Conservation (phyloP, 352 stramenopile genomes). For the Pythium periplocum region DNA sequence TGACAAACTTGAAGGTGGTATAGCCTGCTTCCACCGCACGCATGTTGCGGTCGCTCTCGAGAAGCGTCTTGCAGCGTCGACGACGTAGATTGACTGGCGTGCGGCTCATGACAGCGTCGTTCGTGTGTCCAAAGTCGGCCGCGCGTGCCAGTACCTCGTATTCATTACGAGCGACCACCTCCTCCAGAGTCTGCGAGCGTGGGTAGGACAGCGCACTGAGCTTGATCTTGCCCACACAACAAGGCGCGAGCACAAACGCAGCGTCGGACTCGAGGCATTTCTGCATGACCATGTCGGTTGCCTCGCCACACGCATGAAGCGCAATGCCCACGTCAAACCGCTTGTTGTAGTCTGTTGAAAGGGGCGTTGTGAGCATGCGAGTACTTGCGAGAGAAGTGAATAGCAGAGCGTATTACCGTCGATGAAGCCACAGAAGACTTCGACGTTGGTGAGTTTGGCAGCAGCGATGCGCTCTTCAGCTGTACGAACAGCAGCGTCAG, state of each 20-base stretch:
- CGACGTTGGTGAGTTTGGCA: slow-evolving; percentile 56
- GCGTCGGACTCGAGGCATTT: slow-evolving; percentile 56
- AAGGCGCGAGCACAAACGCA: slow-evolving; percentile 73
- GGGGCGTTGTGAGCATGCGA: too few species aligned
- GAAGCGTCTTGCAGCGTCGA: slow-evolving; percentile 71
- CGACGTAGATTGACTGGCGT: slow-evolving; percentile 45
- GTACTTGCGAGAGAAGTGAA: too few species aligned
- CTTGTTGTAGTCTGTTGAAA: slow-evolving; percentile 28
- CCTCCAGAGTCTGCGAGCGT: slow-evolving; percentile 38
- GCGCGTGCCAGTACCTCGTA: slow-evolving; percentile 77
- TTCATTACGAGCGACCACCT: slow-evolving; percentile 44
- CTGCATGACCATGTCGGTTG: slow-evolving; percentile 78
- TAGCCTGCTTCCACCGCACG: slow-evolving; percentile 49
- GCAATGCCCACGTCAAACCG: slow-evolving; percentile 77
- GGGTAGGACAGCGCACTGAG: slow-evolving; percentile 54
- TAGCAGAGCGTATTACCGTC: slow-evolving; percentile 17
- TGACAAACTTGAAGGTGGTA: slow-evolving; percentile 71
- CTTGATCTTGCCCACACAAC: slow-evolving; percentile 81
- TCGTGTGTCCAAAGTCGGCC: slow-evolving; percentile 66
- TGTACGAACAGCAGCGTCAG: slow-evolving; percentile 5
- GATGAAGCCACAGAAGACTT: slow-evolving; percentile 72
- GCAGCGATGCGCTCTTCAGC: slow-evolving; percentile 58
- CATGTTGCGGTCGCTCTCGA: slow-evolving; percentile 77
- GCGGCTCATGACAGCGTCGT: slow-evolving; percentile 27
- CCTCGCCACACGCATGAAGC: slow-evolving; percentile 75